These are phyloP conservation scores for Carex cristatella DNA, from an alignment of 176 grass and related monocot species.

Conservation along the genomic window DNA sequence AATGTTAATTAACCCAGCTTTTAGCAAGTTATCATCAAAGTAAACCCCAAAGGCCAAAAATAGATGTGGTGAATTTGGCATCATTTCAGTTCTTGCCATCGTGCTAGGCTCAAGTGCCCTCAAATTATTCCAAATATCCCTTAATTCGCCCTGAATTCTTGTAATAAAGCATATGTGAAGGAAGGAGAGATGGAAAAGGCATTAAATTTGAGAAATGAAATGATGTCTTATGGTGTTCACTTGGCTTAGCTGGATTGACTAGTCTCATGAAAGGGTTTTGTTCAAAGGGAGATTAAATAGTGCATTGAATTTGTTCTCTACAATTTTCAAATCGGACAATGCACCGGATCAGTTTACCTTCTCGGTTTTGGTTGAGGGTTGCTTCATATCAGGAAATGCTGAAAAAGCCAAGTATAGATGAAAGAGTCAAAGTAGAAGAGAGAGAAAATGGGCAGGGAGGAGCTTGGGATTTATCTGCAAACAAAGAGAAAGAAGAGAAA, in stretches of 20 bases:
- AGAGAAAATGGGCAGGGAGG: no score
- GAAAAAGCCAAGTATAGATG: conserved; percentile 21
- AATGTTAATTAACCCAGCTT: background rate
- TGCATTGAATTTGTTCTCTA: conserved; percentile 51
- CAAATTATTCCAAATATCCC: background rate
- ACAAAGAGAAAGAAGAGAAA: no score
- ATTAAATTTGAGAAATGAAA: conserved; percentile 50
- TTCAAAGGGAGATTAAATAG: conserved; percentile 29
- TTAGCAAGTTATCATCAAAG: background rate
- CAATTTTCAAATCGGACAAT: conserved; percentile 28
- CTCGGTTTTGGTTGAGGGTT: conserved; percentile 54
- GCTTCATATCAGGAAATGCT: conserved; percentile 42
- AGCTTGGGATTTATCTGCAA: no score
- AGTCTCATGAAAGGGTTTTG: conserved; percentile 67
- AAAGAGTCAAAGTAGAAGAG: no score
- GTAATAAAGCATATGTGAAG: conserved; percentile 36
- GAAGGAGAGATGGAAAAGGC: conserved; percentile 52
- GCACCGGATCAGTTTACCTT: conserved; percentile 45
- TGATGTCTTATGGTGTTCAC: conserved; percentile 32
- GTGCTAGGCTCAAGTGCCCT: no score
- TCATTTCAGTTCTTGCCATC: background rate
- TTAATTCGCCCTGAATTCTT: background rate
- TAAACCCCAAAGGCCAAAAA: background rate
- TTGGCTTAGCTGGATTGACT: conserved; percentile 45
- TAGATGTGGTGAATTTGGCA: background rate